A percentile compares a stretch with the other conserved stretches of the same genome.
These are phyloP conservation scores for Xylariaceae sp. DNA, from an alignment of 2,329 filamentous ascomycete species.

Conservation along the genomic window DNA sequence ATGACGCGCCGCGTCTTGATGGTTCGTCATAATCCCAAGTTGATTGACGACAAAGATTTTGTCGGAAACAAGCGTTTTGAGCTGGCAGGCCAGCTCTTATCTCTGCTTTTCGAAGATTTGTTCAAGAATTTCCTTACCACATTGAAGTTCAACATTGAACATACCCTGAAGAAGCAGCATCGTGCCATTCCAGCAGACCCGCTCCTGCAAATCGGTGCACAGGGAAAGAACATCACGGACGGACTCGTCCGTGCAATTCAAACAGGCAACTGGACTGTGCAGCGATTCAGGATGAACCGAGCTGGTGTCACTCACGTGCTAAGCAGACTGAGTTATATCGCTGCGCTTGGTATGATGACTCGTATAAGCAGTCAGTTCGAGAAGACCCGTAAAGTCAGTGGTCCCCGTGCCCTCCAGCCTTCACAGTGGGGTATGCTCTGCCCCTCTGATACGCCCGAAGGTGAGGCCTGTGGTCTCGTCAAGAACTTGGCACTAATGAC, in stretches of 20 bases:
- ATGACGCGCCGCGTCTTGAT: conserved; percentile 97
- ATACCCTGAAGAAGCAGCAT: conserved; percentile 89
- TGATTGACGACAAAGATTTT: conserved; percentile 95
- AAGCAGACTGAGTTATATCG: conserved; percentile 92
- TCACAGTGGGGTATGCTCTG: conserved; percentile 99
- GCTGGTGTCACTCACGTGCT: conserved; percentile 95
- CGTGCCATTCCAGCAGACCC: conserved; percentile 85
- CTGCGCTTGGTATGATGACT: conserved; percentile 98
- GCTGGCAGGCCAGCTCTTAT: conserved; percentile 87
- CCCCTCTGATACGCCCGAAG: conserved; percentile 94
- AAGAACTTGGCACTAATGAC: conserved; percentile 99
- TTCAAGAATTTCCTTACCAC: conserved; percentile 93
- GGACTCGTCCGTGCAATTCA: conserved; percentile 96
- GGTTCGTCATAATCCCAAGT: conserved; percentile 80
- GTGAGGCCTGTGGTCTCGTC: conserved; percentile 94
- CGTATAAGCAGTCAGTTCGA: conserved; percentile 97
- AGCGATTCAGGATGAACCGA: conserved; percentile 97
- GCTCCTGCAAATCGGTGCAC: conserved; percentile 73
- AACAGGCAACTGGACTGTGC: conserved; percentile 95
- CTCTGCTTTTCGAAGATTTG: conserved; percentile 90
- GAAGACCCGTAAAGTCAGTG: conserved; percentile 94
- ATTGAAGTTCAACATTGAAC: conserved; percentile 91
- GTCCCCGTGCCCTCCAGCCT: conserved; percentile 89
- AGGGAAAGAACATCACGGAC: conserved; percentile 80
- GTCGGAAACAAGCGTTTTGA: conserved; percentile 97